Base-by-base conservation (phyloP, 768 basidiomycete genomes). In the Lactarius indigo region DNA sequence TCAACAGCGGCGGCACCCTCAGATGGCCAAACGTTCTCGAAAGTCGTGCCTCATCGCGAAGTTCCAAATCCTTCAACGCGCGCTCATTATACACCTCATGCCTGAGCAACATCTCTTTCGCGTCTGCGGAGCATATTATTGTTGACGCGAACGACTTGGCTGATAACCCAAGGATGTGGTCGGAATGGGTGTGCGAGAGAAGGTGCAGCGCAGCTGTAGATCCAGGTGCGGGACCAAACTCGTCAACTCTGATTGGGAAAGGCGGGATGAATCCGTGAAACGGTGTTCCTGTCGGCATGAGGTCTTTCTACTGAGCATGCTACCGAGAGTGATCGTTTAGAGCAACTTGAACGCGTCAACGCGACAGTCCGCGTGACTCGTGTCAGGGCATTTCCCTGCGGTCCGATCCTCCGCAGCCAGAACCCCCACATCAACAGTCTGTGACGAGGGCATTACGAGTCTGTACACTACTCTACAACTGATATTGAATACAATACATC, bases 151-250 rank as follows among this genome's bases (percentile, higher is more conserved):
- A 95, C 0, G 87, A 88, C 65, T 87, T 85, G 28, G 90, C 84
- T 23, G 87, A 82, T 31, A 97, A 82, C 5, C 96, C 94, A 52
- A 77, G 78, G 61, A 94, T 82, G 73, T 97, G 95, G 76, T 96
- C 95, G 0, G 94, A 83, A 77, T 96, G 96, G 0, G 94, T 91
- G 74, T 97, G 94, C 0, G 90, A 87, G 62, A 97, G 83, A n/a
- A 97, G 84, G 74, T 92, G 85, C 13, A 94, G 76, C 10, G 79
- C 64, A 52, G 76, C 72, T 65, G 80, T 71, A 23, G 76, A 75
- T 41, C 75, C 71, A 35, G 75, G 60, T 10, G 76, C 73, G 54
- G 76, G 72, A 3, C 85, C 80, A 76, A 98, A 98, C 68, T 87
- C 85, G 74, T 98, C 96, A 33, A 98, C 88, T 1, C 93, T 88